Evolutionary conservation across 768 basidiomycete species (phyloP), one percentile per base, ranked within the genome.

Genomic region (Leucosporidium yakuticum): DNA sequence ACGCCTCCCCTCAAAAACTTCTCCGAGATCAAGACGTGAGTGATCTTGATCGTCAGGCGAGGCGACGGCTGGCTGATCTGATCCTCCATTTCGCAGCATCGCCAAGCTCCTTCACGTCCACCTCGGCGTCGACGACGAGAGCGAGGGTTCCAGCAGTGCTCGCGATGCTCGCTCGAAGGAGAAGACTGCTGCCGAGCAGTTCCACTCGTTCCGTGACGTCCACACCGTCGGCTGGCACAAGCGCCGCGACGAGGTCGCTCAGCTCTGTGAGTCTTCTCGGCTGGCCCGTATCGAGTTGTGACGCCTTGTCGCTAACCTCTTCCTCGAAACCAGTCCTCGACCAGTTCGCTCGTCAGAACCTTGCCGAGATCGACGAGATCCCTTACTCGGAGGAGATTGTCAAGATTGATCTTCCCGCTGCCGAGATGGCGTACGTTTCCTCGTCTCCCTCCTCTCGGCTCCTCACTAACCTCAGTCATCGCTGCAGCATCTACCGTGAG

Each of bases 351-450:
- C 74, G 79, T 48, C 78, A 96, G 88, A 96, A 96, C 75, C 86
- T 94, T 60, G 92, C 94, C 14, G 94, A 97, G 80, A 97, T 96
- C 64, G 92, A 93, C 68, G 94, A 97, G 79, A 97, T 97, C 65
- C 88, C 89, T 2, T 90, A 86, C 80, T 83, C 83, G 0, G 83
- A 83, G 67, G 81, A 88, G 64, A 79, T 86, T 34, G 82, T 86
- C 72, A 80, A 81, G 32, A 85, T 95, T 53, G 75, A 76, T 23
- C 85, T 95, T 14, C 93, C 94, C 19, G 91, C 93, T 9, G 91
- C 94, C 0, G 94, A 96, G 55, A 67, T 65, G 68, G 78, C 88
- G 68, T 69, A 34, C 25, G 63, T 44, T 89, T 12, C 90, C 32
- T 48, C 54, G 21, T 7, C 2, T 8, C 9, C 1, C 25, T n/a